Evolutionary conservation across 768 basidiomycete genomes (phyloP), one percentile per base, ranked within the genome.

Genomic region (Macrolepiota fuliginosa): DNA sequence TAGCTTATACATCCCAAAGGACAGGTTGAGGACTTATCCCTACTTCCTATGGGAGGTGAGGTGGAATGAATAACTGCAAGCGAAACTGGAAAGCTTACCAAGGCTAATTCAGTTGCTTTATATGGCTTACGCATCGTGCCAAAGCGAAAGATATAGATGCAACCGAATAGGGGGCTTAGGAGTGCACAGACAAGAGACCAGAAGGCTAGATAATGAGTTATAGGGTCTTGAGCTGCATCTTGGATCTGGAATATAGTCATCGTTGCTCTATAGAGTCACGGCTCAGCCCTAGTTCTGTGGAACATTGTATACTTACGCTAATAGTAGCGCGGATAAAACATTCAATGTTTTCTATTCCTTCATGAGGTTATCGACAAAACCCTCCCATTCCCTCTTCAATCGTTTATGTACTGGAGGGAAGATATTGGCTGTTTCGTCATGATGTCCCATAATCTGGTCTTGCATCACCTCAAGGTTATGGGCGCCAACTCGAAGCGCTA

Each of bases 111-210:
- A 4, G 81, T 79, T 0, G 86, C 87, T 63, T 84, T 83, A 67
- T 82, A 75, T 75, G 87, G 82, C 65, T 77, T 83, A 22, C 79
- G 74, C 87, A 88, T 88, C 0, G 79, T 81, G 3, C 80, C 81
- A 55, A 88, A 88, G 19, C 85, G 77, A 35, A 88, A 72, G 27
- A 85, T 87, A 65, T 82, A 88, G 25, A 85, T 73, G 63, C 86
- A 85, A 0, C 87, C 86, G 61, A 77, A 88, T 1, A 80, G 74
- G 22, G 88, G 69, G 64, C 84, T 86, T 76, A 86, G 79, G 47
- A 87, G 67, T 1, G 86, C 85, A 40, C 81, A 86, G 1, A 81
- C 72, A 53, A 88, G 73, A 1, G 86, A 86, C 36, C 83, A 72
- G 15, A 87, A 74, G 0, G 85, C 83, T 0, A 81, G 72, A 19